Evolutionary conservation across 2,329 filamentous ascomycete species (phyloP).

Genomic region (Stromatinia cepivora): DNA sequence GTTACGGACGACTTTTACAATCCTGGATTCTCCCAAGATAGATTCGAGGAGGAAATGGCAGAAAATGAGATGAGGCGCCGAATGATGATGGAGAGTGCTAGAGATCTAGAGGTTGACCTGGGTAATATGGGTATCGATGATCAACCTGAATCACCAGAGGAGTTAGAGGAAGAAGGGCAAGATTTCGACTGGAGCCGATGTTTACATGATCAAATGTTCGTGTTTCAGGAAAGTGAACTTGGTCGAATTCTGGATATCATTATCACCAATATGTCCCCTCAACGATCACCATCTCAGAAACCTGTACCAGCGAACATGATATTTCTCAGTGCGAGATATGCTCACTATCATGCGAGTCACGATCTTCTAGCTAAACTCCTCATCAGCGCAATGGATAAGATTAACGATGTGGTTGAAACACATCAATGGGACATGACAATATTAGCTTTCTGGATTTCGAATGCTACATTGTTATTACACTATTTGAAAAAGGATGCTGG

Average conservation of each 20-base stretch:
- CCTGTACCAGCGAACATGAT: conserved; percentile 96
- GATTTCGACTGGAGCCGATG: conserved; percentile 97
- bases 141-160: conserved; percentile 80
- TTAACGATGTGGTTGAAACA: conserved; percentile 92
- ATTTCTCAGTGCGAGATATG: conserved; percentile 92
- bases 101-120: conserved; percentile 93
- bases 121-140: conserved; percentile 96
- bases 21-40: conserved; percentile 85
- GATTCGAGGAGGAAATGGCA: conserved; percentile 95
- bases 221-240: conserved; percentile 93
- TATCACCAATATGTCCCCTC: conserved; percentile 97
- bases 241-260: conserved; percentile 91
- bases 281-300: conserved; percentile 94
- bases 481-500: conserved; percentile 94
- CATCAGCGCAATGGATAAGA: conserved; percentile 87
- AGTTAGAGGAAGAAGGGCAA: conserved; percentile 83
- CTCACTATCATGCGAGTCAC: conserved; percentile 89
- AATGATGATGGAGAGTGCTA: conserved; percentile 99
- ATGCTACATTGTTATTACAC: conserved; percentile 90
- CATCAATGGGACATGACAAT: conserved; percentile 99
- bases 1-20: conserved; percentile 91
- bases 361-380: conserved; percentile 82
- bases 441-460: conserved; percentile 97
- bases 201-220: conserved; percentile 98
- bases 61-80: conserved; percentile 93